Conservation (phyloP, 148 eudicot genomes). For the Silene uniflora region DNA sequence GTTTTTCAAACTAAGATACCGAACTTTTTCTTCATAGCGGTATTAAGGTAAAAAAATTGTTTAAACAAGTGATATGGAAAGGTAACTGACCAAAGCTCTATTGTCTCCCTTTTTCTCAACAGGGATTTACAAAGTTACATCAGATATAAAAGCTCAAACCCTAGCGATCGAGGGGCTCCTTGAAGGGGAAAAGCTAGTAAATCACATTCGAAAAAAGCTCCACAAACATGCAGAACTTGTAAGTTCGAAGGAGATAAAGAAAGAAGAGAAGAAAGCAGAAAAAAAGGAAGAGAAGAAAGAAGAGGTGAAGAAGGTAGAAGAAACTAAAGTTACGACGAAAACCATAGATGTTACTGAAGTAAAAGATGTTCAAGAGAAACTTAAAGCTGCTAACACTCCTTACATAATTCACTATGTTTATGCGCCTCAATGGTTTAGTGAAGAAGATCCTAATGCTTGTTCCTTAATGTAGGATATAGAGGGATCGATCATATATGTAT, state of each 20-base stretch:
- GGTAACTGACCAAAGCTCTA: neutral
- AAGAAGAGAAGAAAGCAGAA: conserved; percentile 27
- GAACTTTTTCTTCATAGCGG: too few relatives aligned
- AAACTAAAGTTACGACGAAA: conserved; percentile 22
- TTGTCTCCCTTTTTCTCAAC: neutral
- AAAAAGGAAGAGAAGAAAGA: conserved; percentile 33
- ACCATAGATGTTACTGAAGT: conserved; percentile 49
- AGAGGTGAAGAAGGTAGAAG: conserved; percentile 32
- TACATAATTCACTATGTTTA: conserved; percentile 80
- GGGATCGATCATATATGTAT: neutral
- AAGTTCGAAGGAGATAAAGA: conserved; percentile 23
- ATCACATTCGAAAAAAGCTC: conserved; percentile 38
- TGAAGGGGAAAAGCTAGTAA: conserved; percentile 43
- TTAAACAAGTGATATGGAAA: too few relatives aligned
- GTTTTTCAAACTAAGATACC: too few relatives aligned
- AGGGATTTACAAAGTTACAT: conserved; percentile 70
- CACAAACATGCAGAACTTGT: conserved; percentile 54
- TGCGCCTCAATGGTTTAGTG: conserved; percentile 84
- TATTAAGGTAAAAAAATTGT: too few relatives aligned
- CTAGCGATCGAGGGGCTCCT: conserved; percentile 53
- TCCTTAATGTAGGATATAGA: conserved; percentile 24
- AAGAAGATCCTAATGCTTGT: conserved; percentile 90
- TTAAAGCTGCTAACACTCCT: conserved; percentile 42
- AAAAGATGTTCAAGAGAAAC: conserved; percentile 50
- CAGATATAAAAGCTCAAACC: conserved; percentile 69